Percentiles rank a stretch among this genome's conserved stretches.
These are phyloP conservation scores for Fusarium austroafricanum DNA, from an alignment of 2,329 filamentous ascomycete genomes.

Conservation along the genomic window DNA sequence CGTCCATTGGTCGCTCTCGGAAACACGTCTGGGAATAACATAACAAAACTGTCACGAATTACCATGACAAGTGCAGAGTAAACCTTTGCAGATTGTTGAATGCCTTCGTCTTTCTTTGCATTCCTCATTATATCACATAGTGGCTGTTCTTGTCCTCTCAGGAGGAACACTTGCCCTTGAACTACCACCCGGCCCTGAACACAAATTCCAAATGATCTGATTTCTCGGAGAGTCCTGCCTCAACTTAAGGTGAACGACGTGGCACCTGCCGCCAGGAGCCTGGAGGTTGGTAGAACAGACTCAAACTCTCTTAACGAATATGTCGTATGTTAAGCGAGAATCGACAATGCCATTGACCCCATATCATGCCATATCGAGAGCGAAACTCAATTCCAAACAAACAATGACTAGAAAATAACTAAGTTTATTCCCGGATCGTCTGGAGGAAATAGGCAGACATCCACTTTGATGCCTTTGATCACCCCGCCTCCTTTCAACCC, in stretches of 20 bases:
- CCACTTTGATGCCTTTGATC: neutral
- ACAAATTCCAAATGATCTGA: constrained; percentile 28
- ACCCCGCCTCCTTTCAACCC: neutral
- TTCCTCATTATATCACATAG: too few species aligned
- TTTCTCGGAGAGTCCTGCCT: neutral
- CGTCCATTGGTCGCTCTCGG: neutral
- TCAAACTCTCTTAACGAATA: neutral
- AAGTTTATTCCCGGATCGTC: neutral
- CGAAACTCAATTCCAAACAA: neutral
- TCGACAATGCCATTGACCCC: neutral
- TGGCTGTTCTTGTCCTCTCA: neutral
- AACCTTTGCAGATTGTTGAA: neutral
- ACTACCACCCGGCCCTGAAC: constrained; percentile 16
- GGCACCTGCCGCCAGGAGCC: constrained; percentile 9
- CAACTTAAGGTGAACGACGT: constrained; percentile 1
- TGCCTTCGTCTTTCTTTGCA: neutral
- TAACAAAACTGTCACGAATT: neutral
- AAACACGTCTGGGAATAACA: constrained; percentile 27
- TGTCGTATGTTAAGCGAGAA: constrained; percentile 4
- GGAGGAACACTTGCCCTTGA: neutral
- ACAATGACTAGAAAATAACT: neutral
- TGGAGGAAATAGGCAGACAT: neutral
- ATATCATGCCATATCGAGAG: neutral
- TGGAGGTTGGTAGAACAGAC: constrained; percentile 1
- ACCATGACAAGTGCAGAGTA: neutral